These are phyloP conservation scores for Phytophthora agathidicida DNA, from an alignment of 352 stramenopile species.

Conservation along the genomic window DNA sequence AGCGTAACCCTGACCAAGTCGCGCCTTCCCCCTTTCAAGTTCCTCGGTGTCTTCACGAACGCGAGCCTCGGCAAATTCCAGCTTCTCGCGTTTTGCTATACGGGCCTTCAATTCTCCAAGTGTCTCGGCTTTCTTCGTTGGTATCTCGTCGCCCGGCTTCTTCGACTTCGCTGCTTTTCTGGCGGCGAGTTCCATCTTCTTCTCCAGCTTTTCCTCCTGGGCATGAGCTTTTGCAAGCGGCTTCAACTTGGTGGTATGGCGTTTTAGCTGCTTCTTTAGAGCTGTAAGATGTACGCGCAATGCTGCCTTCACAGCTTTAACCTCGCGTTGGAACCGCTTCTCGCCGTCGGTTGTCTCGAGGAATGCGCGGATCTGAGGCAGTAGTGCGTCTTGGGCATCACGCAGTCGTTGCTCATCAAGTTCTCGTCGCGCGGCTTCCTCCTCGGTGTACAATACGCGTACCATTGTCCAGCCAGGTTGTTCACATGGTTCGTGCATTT, in stretches of 20 bases:
- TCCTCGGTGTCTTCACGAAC: conserved; percentile 49
- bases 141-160: not conserved
- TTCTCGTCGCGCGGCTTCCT: conserved; percentile 57
- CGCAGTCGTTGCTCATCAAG: conserved; percentile 54
- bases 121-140: conserved; percentile 21
- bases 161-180: conserved; percentile 23
- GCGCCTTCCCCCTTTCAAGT: conserved; percentile 43
- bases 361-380: conserved; percentile 66
- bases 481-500: conserved; percentile 73
- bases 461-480: conserved; percentile 64
- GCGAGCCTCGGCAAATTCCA: conserved; percentile 45
- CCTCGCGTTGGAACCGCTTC: conserved; percentile 70
- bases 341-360: conserved; percentile 59
- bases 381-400: conserved; percentile 51
- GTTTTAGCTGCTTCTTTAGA: conserved; percentile 48
- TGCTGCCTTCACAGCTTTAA: conserved; percentile 47
- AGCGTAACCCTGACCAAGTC: conserved; percentile 55
- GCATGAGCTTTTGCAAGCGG: conserved; percentile 20
- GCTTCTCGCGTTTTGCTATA: conserved; percentile 40
- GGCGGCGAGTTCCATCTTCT: conserved; percentile 22
- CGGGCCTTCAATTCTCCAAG: conserved; percentile 44
- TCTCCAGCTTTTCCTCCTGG: conserved; percentile 24
- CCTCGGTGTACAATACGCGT: conserved; percentile 61
- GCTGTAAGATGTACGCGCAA: conserved; percentile 45
- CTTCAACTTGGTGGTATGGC: conserved; percentile 34